A percentile compares a stretch with the other conserved stretches of the same genome.
These are phyloP conservation scores for Lactifluus rugatus DNA, from an alignment of 768 basidiomycete genomes.

Conservation along the genomic window DNA sequence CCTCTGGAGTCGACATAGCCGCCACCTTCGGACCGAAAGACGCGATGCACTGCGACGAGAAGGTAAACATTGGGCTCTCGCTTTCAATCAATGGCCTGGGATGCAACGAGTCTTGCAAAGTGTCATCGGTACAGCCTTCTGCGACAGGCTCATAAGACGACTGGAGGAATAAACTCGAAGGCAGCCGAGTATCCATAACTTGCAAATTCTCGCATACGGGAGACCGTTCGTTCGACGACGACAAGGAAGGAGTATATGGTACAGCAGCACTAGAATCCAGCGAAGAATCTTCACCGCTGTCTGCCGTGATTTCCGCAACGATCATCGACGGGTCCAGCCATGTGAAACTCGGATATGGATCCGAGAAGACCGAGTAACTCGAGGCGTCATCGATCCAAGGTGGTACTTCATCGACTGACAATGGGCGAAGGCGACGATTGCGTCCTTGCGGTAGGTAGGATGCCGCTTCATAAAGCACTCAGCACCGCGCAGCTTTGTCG, in stretches of 20 bases:
- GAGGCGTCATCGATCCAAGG: background rate
- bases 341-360: constrained; percentile 2
- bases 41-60: too few relatives aligned
- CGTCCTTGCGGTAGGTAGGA: background rate
- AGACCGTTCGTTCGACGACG: background rate
- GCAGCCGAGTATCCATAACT: background rate
- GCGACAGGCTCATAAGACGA: background rate
- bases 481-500: background rate
- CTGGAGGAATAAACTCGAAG: background rate
- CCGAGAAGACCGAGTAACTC: background rate
- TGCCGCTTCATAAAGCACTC: background rate
- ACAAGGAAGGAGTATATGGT: background rate
- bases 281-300: background rate
- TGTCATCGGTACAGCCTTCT: too few relatives aligned
- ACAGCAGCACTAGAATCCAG: background rate
- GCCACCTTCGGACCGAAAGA: too few relatives aligned
- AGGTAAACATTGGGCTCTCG: too few relatives aligned
- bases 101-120: too few relatives aligned
- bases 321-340: constrained; percentile 5
- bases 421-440: background rate
- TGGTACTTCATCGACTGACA: background rate
- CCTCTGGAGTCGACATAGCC: too few relatives aligned
- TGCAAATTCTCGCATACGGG: background rate
- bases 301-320: background rate
- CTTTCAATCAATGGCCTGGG: too few relatives aligned